Evolutionary conservation across 2,329 filamentous ascomycete genomes (phyloP).

Genomic region (Byssoonygena ceratinophila): DNA sequence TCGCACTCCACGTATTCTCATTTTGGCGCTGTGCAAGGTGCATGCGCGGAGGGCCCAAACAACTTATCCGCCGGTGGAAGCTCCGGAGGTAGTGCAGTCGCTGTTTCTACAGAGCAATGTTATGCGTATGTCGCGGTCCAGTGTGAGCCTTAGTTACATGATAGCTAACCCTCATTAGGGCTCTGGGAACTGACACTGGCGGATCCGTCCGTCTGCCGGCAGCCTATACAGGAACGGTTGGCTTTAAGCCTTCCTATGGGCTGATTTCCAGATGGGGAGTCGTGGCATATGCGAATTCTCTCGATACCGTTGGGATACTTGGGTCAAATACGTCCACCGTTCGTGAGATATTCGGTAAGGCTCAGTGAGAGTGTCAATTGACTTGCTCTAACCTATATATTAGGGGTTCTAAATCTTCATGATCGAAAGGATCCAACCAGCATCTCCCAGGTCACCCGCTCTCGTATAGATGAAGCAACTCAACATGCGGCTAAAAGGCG

Average conservation of each 20-base stretch:
- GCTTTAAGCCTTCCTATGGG: slow-evolving; percentile 88
- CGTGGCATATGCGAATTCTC: slow-evolving; percentile 80
- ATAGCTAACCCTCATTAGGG: slow-evolving; percentile 33
- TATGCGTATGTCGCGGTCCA: slow-evolving; percentile 40
- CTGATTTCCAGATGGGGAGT: slow-evolving; percentile 77
- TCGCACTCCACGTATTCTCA: slow-evolving; percentile 63
- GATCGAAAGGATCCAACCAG: slow-evolving; percentile 69
- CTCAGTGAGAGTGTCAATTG: neutral
- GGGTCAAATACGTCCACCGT: slow-evolving; percentile 46
- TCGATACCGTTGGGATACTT: slow-evolving; percentile 79
- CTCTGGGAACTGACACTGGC: slow-evolving; percentile 86
- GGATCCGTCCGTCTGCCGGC: slow-evolving; percentile 80
- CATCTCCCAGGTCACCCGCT: slow-evolving; percentile 47
- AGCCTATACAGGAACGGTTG: slow-evolving; percentile 70
- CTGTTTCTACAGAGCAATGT: slow-evolving; percentile 56
- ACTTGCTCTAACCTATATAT: slow-evolving; percentile 7
- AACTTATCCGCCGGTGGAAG: slow-evolving; percentile 68
- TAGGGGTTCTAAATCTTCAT: slow-evolving; percentile 45
- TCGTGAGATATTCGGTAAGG: slow-evolving; percentile 41
- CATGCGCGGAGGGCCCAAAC: slow-evolving; percentile 29
- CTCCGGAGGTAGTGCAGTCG: slow-evolving; percentile 85
- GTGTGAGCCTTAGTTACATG: neutral
- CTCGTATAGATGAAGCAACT: slow-evolving; percentile 30
- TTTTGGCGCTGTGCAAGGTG: slow-evolving; percentile 54
- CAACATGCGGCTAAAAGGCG: slow-evolving; percentile 15